phyloP scores from a whole-genome alignment of 192 early-diverging fungal species.

The Gamsiella multidivaricata region DNA sequence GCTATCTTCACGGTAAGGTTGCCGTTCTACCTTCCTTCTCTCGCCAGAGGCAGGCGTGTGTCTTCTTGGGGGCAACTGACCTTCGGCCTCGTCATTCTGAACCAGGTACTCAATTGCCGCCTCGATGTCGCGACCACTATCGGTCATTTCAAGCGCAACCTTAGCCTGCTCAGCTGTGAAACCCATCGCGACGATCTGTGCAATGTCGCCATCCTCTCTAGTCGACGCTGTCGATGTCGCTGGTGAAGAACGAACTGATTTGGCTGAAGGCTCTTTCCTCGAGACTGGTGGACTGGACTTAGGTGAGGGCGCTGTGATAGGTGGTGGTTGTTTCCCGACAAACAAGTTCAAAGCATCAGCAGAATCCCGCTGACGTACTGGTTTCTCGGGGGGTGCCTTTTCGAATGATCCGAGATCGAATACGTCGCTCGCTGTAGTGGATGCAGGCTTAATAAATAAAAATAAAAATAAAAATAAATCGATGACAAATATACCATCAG shows the following conservation, averaged over 20 bases:
- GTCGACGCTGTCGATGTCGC: slow-evolving; percentile 1
- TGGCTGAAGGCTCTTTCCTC: slow-evolving; percentile 6
- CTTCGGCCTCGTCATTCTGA: slow-evolving; percentile 51
- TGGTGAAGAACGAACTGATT: slow-evolving; percentile 1
- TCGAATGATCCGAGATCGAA: slow-evolving; percentile 49
- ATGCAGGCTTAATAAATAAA: too few relatives aligned
- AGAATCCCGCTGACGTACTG: slow-evolving; percentile 29
- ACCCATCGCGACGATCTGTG: slow-evolving; percentile 84
- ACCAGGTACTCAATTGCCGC: slow-evolving; percentile 64
- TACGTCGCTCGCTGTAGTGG: slow-evolving; percentile 21
- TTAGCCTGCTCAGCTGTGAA: slow-evolving; percentile 75
- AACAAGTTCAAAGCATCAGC: slow-evolving; percentile 39
- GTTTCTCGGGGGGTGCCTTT: slow-evolving; percentile 27
- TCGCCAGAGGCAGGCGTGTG: background rate
- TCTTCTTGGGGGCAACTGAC: slow-evolving; percentile 22
- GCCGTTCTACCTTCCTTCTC: background rate
- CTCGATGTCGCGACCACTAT: slow-evolving; percentile 67
- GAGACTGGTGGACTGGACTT: slow-evolving; percentile 19
- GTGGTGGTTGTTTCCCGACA: slow-evolving; percentile 42
- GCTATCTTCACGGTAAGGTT: slow-evolving; percentile 18
- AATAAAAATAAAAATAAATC: too few relatives aligned
- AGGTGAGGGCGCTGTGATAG: slow-evolving; percentile 8
- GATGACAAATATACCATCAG: too few relatives aligned
- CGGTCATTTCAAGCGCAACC: slow-evolving; percentile 75
- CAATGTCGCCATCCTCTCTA: slow-evolving; percentile 63